phyloP scores from a whole-genome alignment of 768 basidiomycete species.

The Boletus tylopilopsis region DNA sequence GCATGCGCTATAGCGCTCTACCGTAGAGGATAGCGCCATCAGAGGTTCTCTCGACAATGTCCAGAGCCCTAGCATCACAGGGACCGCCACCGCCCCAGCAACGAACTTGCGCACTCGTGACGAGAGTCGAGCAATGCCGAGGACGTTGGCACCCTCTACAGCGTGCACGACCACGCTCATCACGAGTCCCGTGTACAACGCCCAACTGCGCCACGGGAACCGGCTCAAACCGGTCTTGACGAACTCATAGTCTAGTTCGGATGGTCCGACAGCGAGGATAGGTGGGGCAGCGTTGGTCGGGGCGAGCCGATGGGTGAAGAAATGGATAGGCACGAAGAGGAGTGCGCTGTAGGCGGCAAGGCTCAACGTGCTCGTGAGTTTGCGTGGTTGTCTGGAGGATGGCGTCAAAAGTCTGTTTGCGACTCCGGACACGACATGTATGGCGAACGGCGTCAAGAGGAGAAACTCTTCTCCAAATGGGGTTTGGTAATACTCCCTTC shows the following conservation, averaged over 20 bases:
- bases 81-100: constrained; percentile 38
- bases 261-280: constrained; percentile 50
- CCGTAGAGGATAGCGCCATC: constrained; percentile 50
- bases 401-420: constrained; percentile 54
- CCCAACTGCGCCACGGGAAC: constrained; percentile 62
- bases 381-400: constrained; percentile 26
- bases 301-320: constrained; percentile 65
- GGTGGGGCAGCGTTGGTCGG: constrained; percentile 38
- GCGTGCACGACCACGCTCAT: constrained; percentile 55
- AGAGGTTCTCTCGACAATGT: constrained; percentile 53
- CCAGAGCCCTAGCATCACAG: constrained; percentile 55
- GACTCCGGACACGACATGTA: constrained; percentile 60
- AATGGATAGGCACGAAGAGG: constrained; percentile 65
- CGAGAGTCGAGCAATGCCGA: constrained; percentile 37
- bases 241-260: constrained; percentile 80
- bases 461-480: constrained; percentile 63
- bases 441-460: constrained; percentile 59
- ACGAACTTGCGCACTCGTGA: constrained; percentile 27
- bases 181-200: constrained; percentile 62
- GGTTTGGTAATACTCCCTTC: constrained; percentile 85
- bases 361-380: constrained; percentile 44
- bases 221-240: constrained; percentile 65
- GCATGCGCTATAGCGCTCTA: constrained; percentile 40
- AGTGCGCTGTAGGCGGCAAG: constrained; percentile 61
- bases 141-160: constrained; percentile 53